These are phyloP conservation scores for Acanthamoeba culbertsoni DNA, from an alignment of 208 protist species.

Conservation along the genomic window DNA sequence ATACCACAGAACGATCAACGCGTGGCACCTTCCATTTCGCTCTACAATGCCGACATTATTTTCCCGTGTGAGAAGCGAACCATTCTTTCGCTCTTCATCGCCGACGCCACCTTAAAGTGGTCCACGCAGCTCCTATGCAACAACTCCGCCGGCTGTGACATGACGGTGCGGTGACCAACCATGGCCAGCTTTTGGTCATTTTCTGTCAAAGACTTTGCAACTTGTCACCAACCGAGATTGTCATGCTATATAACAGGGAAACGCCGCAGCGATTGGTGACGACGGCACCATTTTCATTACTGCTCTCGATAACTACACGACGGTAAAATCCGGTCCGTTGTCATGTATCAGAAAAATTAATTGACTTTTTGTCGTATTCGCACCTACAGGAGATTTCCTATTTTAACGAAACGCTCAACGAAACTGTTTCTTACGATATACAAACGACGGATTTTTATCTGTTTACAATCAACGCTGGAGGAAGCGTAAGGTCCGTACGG, in stretches of 20 bases:
- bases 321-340: no score
- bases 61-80: not conserved
- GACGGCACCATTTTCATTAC: not conserved
- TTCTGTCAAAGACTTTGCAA: not conserved
- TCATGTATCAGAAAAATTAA: not conserved
- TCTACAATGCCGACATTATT: slow-evolving; percentile 34
- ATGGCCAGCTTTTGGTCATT: not conserved
- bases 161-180: not conserved
- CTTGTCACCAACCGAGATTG: not conserved
- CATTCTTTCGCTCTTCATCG: not conserved
- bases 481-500: not conserved
- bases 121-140: not conserved
- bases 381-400: not conserved
- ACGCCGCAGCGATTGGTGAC: not conserved
- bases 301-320: not conserved
- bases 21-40: not conserved
- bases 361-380: not conserved
- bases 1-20: not conserved
- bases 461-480: not conserved
- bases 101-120: not conserved
- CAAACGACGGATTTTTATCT: not conserved
- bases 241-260: not conserved
- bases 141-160: not conserved
- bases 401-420: not conserved
- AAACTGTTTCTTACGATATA: not conserved